Conservation (phyloP, 139 green algal species). For the Tetraselmis chui region DNA sequence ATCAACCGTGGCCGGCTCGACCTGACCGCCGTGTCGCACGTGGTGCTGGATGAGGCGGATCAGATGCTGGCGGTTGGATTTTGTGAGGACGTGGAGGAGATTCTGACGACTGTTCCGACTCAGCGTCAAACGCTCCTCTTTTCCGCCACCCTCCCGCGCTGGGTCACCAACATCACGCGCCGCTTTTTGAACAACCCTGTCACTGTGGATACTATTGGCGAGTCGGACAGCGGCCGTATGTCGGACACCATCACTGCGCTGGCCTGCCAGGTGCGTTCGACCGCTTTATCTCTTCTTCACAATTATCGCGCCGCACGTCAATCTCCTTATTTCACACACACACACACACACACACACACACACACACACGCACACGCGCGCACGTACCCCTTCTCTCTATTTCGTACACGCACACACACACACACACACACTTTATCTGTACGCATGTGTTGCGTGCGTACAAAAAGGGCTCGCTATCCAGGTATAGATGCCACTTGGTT, state of each 20-base stretch:
- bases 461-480: too few species aligned
- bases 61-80: conserved; percentile 98
- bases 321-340: too few species aligned
- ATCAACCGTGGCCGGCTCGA: conserved; percentile 72
- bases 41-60: conserved; percentile 96
- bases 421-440: too few species aligned
- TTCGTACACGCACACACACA: too few species aligned
- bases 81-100: conserved; percentile 94
- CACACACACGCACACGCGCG: too few species aligned
- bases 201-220: conserved; percentile 90
- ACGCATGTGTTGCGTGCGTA: too few species aligned
- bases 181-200: conserved; percentile 73
- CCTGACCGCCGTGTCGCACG: conserved; percentile 70
- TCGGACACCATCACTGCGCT: conserved; percentile 32
- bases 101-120: conserved; percentile 64
- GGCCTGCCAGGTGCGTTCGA: conserved; percentile 14
- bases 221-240: conserved; percentile 63
- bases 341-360: too few species aligned
- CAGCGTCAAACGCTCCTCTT: conserved; percentile 95
- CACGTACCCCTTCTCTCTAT: too few species aligned
- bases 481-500: too few species aligned
- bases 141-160: conserved; percentile 89
- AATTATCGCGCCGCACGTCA: too few species aligned
- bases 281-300: too few species aligned
- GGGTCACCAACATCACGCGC: conserved; percentile 83